phyloP scores from a whole-genome alignment of 1,284 basidiomycete species.

The Sporisorium scitamineum region DNA sequence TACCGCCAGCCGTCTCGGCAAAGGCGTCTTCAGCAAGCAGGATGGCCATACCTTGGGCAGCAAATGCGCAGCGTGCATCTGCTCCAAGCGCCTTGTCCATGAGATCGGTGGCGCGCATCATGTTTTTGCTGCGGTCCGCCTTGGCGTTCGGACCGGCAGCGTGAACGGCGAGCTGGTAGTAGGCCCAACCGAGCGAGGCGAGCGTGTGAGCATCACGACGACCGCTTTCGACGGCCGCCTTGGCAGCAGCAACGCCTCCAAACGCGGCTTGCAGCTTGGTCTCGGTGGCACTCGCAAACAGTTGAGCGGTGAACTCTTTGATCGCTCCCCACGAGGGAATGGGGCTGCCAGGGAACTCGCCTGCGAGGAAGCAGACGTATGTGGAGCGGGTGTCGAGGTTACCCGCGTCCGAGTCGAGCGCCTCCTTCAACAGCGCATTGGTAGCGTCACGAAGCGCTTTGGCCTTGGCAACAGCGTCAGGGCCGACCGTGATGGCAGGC shows the following conservation, averaged over 20 bases:
- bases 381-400: slow-evolving; percentile 64
- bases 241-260: slow-evolving; percentile 55
- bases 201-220: slow-evolving; percentile 63
- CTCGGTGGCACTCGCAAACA: slow-evolving; percentile 54
- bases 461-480: slow-evolving; percentile 26
- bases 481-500: slow-evolving; percentile 13
- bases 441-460: slow-evolving; percentile 53
- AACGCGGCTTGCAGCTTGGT: slow-evolving; percentile 50
- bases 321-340: slow-evolving; percentile 60
- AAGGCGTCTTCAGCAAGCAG: slow-evolving; percentile 65
- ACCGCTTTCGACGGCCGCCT: slow-evolving; percentile 53
- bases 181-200: slow-evolving; percentile 65
- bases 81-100: slow-evolving; percentile 64
- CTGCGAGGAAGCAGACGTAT: slow-evolving; percentile 67
- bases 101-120: slow-evolving; percentile 65
- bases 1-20: slow-evolving; percentile 48
- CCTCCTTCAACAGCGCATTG: slow-evolving; percentile 62
- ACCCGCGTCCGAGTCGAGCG: slow-evolving; percentile 60
- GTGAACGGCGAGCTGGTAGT: slow-evolving; percentile 65
- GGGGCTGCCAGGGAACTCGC: slow-evolving; percentile 62
- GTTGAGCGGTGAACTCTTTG: slow-evolving; percentile 65
- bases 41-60: slow-evolving; percentile 67
- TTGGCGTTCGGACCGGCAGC: slow-evolving; percentile 52
- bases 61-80: slow-evolving; percentile 62
- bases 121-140: slow-evolving; percentile 60